phyloP scores from a whole-genome alignment of 2,329 filamentous ascomycete genomes.

The Blumeria hordei region DNA sequence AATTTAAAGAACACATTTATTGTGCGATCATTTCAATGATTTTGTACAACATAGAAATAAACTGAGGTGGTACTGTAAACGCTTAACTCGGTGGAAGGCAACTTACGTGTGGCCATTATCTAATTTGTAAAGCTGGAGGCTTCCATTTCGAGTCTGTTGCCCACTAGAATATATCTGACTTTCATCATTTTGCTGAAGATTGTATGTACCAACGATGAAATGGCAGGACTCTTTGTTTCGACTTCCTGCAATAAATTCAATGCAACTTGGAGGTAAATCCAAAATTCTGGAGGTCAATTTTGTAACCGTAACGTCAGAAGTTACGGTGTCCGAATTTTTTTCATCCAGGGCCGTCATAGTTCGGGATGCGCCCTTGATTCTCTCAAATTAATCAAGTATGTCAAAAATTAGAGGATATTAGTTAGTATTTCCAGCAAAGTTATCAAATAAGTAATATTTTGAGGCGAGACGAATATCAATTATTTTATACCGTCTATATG shows the following conservation, averaged over 20 bases:
- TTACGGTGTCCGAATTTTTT: too few species aligned
- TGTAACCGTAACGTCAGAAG: background rate
- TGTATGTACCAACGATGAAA: slow-evolving; percentile 1
- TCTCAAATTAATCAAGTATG: too few species aligned
- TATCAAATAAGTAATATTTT: too few species aligned
- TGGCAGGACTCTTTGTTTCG: background rate
- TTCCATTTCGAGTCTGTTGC: background rate
- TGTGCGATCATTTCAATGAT: background rate
- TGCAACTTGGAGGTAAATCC: background rate
- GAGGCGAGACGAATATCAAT: too few species aligned
- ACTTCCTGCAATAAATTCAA: background rate
- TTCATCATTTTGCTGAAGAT: background rate
- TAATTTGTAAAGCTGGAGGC: background rate
- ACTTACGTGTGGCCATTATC: background rate
- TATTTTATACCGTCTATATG: too few species aligned
- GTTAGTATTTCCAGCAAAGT: too few species aligned
- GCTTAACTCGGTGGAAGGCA: background rate
- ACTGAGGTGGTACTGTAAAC: background rate
- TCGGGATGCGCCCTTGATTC: too few species aligned
- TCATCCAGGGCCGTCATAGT: too few species aligned
- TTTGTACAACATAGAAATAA: background rate
- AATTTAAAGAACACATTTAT: background rate
- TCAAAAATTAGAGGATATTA: too few species aligned
- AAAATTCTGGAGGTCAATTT: background rate
- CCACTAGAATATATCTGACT: background rate